phyloP scores from a whole-genome alignment of 148 eudicot genomes.

The Drosera capensis region DNA sequence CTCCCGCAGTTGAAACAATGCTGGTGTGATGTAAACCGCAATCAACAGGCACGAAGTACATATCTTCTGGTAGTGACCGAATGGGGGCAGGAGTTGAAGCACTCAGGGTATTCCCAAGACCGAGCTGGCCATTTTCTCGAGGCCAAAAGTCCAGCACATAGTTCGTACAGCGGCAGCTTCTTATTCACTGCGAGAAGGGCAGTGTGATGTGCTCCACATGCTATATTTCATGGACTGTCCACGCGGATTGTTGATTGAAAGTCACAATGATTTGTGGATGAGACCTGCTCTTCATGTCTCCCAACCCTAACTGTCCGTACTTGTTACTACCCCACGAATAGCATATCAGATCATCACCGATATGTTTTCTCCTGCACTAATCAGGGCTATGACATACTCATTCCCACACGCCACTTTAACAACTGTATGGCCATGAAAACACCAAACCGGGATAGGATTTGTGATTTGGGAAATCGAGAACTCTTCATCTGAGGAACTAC shows the following conservation, averaged over 20 bases:
- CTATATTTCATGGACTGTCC: conserved; percentile 53
- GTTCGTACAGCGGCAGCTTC: conserved; percentile 27
- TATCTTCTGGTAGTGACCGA: conserved; percentile 24
- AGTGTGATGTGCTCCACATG: conserved; percentile 75
- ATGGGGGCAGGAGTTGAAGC: conserved; percentile 37
- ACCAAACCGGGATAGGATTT: conserved; percentile 41
- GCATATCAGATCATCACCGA: conserved; percentile 52
- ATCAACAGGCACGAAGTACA: conserved; percentile 42
- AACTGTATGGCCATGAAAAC: conserved; percentile 65
- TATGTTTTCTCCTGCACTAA: conserved; percentile 42
- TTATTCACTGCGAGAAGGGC: conserved; percentile 47
- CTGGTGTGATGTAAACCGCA: conserved; percentile 85
- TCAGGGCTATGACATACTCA: conserved; percentile 74
- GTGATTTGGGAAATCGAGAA: conserved; percentile 24
- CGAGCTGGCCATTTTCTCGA: conserved; percentile 75
- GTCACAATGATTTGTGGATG: conserved; percentile 35
- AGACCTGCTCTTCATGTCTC: conserved; percentile 45
- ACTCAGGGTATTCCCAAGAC: conserved; percentile 61
- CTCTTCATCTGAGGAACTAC: conserved; percentile 17
- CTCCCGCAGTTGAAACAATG: conserved; percentile 61
- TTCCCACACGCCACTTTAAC: conserved; percentile 93
- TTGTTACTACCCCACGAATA: conserved; percentile 74
- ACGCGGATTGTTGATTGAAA: conserved; percentile 31
- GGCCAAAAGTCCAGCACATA: conserved; percentile 80
- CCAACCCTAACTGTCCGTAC: conserved; percentile 77